Conservation (phyloP, 2,329 filamentous ascomycete species). For the Colletotrichum ledebouriae region DNA sequence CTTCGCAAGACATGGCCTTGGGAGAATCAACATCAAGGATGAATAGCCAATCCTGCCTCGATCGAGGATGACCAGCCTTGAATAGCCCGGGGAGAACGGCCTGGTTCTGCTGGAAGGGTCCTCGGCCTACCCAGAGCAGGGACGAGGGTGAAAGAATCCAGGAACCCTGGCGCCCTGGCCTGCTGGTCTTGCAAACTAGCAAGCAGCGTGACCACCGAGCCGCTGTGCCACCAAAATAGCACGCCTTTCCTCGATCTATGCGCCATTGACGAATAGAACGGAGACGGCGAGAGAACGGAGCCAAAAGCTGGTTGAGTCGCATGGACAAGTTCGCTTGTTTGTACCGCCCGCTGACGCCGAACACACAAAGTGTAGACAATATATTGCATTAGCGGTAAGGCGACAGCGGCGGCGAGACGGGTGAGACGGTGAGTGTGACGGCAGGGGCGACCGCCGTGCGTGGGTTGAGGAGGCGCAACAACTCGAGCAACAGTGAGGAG, state of each 20-base stretch:
- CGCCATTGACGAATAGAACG: constrained; percentile 29
- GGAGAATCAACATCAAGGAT: constrained; percentile 16
- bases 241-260: constrained; percentile 20
- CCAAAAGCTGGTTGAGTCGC: constrained; percentile 12
- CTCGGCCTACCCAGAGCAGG: constrained; percentile 12
- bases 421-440: constrained; percentile 21
- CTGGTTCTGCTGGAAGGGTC: constrained; percentile 19
- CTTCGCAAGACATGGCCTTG: constrained; percentile 12
- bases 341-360: constrained; percentile 12
- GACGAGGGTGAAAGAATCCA: constrained; percentile 11
- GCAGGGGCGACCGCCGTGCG: constrained; percentile 26
- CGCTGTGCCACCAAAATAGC: constrained; percentile 21
- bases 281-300: constrained; percentile 27
- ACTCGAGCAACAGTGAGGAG: constrained; percentile 1
- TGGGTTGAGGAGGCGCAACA: constrained; percentile 24
- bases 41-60: constrained; percentile 29
- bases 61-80: not conserved
- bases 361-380: constrained; percentile 16
- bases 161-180: constrained; percentile 21
- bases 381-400: constrained; percentile 14
- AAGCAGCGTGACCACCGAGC: constrained; percentile 10
- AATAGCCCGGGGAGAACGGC: not conserved
- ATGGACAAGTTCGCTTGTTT: constrained; percentile 8
- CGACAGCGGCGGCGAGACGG: constrained; percentile 6
- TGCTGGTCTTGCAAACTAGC: not conserved